A percentile compares a stretch with the other conserved stretches of the same genome.
Conservation (phyloP, 805 yeast genomes). For the Dipodascus albidus region DNA sequence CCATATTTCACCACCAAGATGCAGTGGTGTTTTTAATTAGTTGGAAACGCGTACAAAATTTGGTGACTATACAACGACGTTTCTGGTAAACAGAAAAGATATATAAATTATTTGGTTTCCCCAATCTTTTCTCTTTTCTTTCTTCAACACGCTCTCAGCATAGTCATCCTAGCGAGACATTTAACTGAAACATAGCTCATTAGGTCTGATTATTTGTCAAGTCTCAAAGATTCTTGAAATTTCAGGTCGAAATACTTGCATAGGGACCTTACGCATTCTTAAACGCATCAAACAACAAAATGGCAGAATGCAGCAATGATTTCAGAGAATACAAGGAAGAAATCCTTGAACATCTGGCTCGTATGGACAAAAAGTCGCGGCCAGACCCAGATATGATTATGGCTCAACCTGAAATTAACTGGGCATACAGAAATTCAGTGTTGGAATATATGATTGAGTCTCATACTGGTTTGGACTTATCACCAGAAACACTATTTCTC, state of each 20-base stretch:
- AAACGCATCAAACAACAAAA: not conserved
- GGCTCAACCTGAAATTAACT: conserved; percentile 79
- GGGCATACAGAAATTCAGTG: conserved; percentile 59
- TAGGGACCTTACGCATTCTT: too few species aligned
- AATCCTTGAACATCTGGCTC: conserved; percentile 25
- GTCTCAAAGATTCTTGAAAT: too few species aligned
- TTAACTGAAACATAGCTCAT: not conserved
- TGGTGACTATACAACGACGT: not conserved
- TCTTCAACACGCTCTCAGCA: too few species aligned
- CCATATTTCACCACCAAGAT: not conserved
- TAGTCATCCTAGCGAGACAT: not conserved
- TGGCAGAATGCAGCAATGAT: conserved; percentile 1
- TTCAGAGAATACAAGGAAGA: conserved; percentile 34
- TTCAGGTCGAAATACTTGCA: too few species aligned
- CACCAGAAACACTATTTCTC: conserved; percentile 54
- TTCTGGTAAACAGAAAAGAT: not conserved
- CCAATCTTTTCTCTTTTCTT: not conserved
- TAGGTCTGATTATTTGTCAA: not conserved
- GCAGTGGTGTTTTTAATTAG: not conserved
- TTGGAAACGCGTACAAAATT: not conserved
- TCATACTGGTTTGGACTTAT: conserved; percentile 47
- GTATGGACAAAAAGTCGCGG: conserved; percentile 24
- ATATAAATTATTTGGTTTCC: not conserved
- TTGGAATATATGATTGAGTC: conserved; percentile 69
- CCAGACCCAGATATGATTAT: conserved; percentile 58